Conservation (phyloP, 148 eudicot species). For the Spergularia bocconei region DNA sequence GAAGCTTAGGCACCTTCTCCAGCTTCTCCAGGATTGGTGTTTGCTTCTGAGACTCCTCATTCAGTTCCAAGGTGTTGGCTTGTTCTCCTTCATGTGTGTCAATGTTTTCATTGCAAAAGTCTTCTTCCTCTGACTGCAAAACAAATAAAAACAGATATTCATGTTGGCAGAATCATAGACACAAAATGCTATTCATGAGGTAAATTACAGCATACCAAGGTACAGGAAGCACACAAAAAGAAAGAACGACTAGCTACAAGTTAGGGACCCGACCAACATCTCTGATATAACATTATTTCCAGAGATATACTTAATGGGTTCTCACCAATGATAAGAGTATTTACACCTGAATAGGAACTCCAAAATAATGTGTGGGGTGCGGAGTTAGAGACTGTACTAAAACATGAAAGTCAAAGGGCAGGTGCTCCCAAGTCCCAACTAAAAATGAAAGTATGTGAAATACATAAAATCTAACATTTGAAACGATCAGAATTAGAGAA, state of each 20-base stretch:
- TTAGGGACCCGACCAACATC: background rate
- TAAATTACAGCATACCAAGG: background rate
- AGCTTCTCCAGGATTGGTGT: conserved; percentile 7
- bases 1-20: conserved; percentile 17
- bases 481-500: conserved; percentile 3
- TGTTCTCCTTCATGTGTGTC: background rate
- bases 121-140: conserved; percentile 19
- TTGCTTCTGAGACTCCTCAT: conserved; percentile 16
- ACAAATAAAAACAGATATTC: conserved; percentile 5
- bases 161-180: background rate
- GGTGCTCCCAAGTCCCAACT: too few relatives aligned
- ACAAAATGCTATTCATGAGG: background rate
- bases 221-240: background rate
- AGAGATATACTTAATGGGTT: background rate
- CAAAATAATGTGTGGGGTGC: background rate
- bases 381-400: background rate
- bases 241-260: background rate
- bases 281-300: background rate
- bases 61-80: conserved; percentile 14
- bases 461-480: background rate
- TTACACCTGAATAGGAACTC: background rate
- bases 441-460: background rate
- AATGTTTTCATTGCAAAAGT: conserved; percentile 1
- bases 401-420: background rate
- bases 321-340: too few relatives aligned